Evolutionary conservation across 805 yeast genomes (phyloP).

Genomic region (Nakazawaea anatomiae): DNA sequence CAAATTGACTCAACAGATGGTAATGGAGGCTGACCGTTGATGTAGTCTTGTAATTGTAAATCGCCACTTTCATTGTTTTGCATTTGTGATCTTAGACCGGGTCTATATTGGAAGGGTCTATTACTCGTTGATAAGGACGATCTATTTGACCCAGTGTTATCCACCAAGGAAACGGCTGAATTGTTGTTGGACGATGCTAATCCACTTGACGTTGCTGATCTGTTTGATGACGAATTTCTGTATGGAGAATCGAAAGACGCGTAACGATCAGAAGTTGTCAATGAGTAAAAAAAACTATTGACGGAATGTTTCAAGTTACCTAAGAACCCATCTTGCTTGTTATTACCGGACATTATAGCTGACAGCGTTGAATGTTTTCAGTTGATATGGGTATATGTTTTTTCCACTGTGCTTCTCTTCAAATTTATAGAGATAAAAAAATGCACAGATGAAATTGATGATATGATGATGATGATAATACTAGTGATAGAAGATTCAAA

Average conservation of each 20-base stretch:
- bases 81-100: constrained; percentile 31
- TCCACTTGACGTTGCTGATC: constrained; percentile 5
- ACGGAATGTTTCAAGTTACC: constrained; percentile 27
- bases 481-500: no score
- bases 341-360: not conserved
- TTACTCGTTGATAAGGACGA: constrained; percentile 31
- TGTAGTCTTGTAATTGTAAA: constrained; percentile 38
- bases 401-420: no score
- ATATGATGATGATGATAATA: no score
- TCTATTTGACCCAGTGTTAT: constrained; percentile 31
- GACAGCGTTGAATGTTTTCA: no score
- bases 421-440: no score
- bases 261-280: constrained; percentile 55
- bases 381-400: no score
- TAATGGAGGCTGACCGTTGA: constrained; percentile 42
- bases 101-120: constrained; percentile 36
- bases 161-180: constrained; percentile 29
- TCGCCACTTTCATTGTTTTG: constrained; percentile 48
- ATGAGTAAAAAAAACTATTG: constrained; percentile 33
- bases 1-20: constrained; percentile 76
- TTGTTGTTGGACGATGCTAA: constrained; percentile 31
- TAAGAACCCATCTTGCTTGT: constrained; percentile 15
- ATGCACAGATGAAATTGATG: no score
- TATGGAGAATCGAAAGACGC: constrained; percentile 44
- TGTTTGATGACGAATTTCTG: constrained; percentile 17